Evolutionary conservation across 2,329 filamentous ascomycete species (phyloP), one percentile per base, ranked within the genome.

Genomic region (Diatrype stigma): DNA sequence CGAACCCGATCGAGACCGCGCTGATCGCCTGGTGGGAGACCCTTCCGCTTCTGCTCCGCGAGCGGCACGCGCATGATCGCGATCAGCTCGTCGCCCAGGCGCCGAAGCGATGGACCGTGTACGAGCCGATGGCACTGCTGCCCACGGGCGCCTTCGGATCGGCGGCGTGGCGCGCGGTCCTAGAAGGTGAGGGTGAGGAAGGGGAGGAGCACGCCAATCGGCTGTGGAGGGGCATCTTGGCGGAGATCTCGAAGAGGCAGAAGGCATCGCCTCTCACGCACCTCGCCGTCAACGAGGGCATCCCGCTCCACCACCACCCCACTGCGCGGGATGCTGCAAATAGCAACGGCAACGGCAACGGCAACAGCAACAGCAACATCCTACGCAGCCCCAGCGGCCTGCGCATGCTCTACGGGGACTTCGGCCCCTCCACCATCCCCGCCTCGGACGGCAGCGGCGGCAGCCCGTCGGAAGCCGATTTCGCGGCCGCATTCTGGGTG

Each of bases 401-500:
- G 28, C 76, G 78, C 2, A 85, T 86, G 19, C 72, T 96, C 0
- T 73, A 85, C 64, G 91, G 91, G 21, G 75, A 86, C 64, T 96
- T 96, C 66, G 90, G 90, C 0, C 77, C 81, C 0, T 45, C 67
- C 0, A n/a, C 52, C 1, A 42, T 59, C 46, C 21, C 46, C 52
- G 2, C 60, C 48, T 1, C 57, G 21, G 11, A 50, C 2, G 42
- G 49, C 8, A 49, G 63, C 23, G 14, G 50, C 2, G 42, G 49
- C 8, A 48, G 63, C 55, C 54, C 63, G 10, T 65, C 66, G 0
- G 49, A 61, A 2, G 47, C 61, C 1, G 86, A 93, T 62, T 87
- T 95, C 52, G 66, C 74, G 1, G 51, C 66, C 1, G 86, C 90
- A 0, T 82, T 96, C 55, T 97, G 93, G 93, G 87, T 88, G 1